phyloP scores from a whole-genome alignment of 768 basidiomycete genomes.

The Leccinum variicolor region DNA sequence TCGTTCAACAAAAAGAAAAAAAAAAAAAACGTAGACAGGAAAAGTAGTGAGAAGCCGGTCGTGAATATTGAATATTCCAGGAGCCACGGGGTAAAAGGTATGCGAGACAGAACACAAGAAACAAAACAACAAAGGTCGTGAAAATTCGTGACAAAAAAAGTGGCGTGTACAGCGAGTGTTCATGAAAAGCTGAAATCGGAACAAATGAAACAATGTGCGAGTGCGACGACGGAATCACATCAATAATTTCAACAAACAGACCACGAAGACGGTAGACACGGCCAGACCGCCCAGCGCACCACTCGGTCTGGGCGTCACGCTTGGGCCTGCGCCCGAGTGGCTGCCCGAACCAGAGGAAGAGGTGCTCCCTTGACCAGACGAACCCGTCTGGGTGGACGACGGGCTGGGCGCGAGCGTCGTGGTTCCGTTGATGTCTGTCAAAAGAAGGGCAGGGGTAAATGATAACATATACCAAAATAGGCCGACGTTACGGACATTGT shows the following conservation, averaged over 20 bases:
- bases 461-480: neutral
- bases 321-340: neutral
- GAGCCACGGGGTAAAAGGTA: no score
- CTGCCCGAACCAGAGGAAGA: neutral
- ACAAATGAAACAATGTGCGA: neutral
- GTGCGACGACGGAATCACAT: constrained; percentile 8
- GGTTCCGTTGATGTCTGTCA: constrained; percentile 25
- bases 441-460: neutral
- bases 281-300: constrained; percentile 9
- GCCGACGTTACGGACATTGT: constrained; percentile 35
- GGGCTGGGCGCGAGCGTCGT: constrained; percentile 11
- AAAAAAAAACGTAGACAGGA: neutral
- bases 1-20: neutral
- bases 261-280: constrained; percentile 16
- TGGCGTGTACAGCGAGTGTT: no score
- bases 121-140: no score
- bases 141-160: no score
- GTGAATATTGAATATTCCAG: no score
- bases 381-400: neutral
- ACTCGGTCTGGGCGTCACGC: constrained; percentile 1
- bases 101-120: no score
- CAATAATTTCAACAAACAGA: constrained; percentile 14
- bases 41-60: no score
- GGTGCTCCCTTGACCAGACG: constrained; percentile 4
- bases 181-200: no score